Conservation (phyloP, 768 basidiomycete species). For the Atractiella rhizophila region DNA sequence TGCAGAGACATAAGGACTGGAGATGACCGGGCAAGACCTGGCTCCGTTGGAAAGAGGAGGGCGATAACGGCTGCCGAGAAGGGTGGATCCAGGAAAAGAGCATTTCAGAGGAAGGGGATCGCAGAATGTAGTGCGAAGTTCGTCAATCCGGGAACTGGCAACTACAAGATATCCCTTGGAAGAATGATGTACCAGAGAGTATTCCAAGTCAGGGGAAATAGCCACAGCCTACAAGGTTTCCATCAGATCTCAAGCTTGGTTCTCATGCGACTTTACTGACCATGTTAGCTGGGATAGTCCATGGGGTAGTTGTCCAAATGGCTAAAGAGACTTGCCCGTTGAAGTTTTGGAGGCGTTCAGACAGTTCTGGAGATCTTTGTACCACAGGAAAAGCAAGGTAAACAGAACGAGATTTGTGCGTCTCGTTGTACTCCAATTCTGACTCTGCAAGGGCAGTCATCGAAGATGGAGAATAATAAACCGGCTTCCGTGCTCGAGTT, state of each 20-base stretch:
- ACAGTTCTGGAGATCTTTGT: background rate
- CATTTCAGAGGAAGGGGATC: conserved; percentile 35
- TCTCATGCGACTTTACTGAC: conserved; percentile 24
- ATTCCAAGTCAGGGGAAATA: conserved; percentile 45
- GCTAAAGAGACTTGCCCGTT: conserved; percentile 30
- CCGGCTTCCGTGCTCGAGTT: conserved; percentile 5
- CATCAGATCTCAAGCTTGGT: background rate
- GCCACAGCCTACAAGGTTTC: conserved; percentile 46
- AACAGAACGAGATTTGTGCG: conserved; percentile 64
- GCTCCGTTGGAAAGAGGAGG: conserved; percentile 10
- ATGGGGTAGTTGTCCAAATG: conserved; percentile 95
- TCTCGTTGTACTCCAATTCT: conserved; percentile 68
- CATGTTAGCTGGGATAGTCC: conserved; percentile 91
- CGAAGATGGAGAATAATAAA: conserved; percentile 68
- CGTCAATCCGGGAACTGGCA: conserved; percentile 21
- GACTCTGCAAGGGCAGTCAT: conserved; percentile 84
- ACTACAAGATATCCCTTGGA: conserved; percentile 20
- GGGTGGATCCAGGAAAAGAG: conserved; percentile 40
- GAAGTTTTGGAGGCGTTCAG: background rate
- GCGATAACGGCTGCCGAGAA: conserved; percentile 16
- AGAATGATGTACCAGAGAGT: conserved; percentile 28
- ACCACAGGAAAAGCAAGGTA: conserved; percentile 52
- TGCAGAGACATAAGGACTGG: conserved; percentile 51
- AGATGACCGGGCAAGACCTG: conserved; percentile 26
- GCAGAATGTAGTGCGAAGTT: conserved; percentile 17